Percentiles rank a stretch among this genome's conserved stretches.
Conservation (phyloP, 2,329 filamentous ascomycete genomes). For the Juglanconis sp. region DNA sequence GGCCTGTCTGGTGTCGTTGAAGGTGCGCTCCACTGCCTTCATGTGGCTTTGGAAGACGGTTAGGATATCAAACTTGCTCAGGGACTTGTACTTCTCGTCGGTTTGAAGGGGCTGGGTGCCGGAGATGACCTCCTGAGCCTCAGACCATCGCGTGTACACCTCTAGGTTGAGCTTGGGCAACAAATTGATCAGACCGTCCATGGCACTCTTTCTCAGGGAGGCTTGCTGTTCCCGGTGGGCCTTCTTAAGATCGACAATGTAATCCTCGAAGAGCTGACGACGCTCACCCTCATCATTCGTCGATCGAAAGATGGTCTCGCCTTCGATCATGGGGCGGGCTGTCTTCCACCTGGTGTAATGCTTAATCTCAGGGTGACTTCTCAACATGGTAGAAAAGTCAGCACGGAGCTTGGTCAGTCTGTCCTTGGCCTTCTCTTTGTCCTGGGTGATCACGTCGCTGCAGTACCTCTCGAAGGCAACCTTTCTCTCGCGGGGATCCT, state of each 20-base stretch:
- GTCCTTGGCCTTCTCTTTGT: constrained; percentile 93
- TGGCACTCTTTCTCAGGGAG: constrained; percentile 70
- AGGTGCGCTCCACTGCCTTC: constrained; percentile 82
- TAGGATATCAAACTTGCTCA: constrained; percentile 87
- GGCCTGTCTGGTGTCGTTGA: constrained; percentile 87
- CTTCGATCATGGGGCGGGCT: constrained; percentile 87
- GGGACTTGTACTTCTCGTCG: constrained; percentile 79
- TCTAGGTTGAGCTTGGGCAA: constrained; percentile 79
- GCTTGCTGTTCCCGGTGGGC: constrained; percentile 73
- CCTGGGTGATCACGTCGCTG: constrained; percentile 81
- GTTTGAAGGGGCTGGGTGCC: constrained; percentile 72
- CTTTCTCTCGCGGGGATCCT: constrained; percentile 87
- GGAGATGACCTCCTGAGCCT: constrained; percentile 80
- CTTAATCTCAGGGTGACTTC: constrained; percentile 94
- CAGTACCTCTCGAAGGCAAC: constrained; percentile 93
- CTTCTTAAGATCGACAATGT: constrained; percentile 81
- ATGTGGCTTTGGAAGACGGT: constrained; percentile 94
- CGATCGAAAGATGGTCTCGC: constrained; percentile 91
- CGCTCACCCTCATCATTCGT: constrained; percentile 85
- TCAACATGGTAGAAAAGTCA: constrained; percentile 95
- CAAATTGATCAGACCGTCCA: constrained; percentile 77
- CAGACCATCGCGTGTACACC: constrained; percentile 91
- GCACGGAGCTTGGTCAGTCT: constrained; percentile 84
- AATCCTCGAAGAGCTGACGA: constrained; percentile 88
- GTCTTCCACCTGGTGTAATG: constrained; percentile 98